Evolutionary conservation across 164 flowering plant genomes (phyloP), one percentile per base, ranked within the genome.

Genomic region (Houttuynia cordata): DNA sequence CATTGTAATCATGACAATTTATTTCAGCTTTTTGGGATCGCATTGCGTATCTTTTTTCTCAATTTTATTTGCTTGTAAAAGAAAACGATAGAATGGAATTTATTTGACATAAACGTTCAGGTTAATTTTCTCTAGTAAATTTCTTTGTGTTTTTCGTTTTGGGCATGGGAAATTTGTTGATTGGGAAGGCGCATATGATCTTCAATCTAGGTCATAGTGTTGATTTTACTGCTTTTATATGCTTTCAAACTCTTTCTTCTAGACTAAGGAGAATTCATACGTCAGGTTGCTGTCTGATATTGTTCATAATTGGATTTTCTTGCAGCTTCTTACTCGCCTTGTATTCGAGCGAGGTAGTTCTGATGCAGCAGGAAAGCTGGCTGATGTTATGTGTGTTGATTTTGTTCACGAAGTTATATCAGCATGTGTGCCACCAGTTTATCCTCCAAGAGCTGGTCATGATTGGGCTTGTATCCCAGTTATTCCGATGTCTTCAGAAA

Each of bases 391-490:
- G 97, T 72, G 70, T 74, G 87, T 88, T 71, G 99, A 94, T 76
- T 91, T 94, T 80, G 99, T 91, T 17, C 94, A 94, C 74, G 96
- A 90, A 76, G 89, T 94, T 57, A 86, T 94, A 64, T 88, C 99
- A 59, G 91, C 99, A 53, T 90, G 99, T 75, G 97, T 94, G 24
- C 97, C 97, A 57, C 97, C 97, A 52, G 93, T 90, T 67, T 88
- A 79, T 77, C 99, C 99, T 65, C 88, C 97, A 41, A 75, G 93
- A 14, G 80, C 83, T 74, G 93, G 95, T 66, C 84, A 78, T 83
- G 99, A 93, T 66, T 94, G 99, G 99, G 99, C 97, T 25, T 82
- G 95, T 73, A 85, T 94, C 70, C 96, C 97, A 0, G 77, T 94
- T 57, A 66, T 74, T 66, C 84, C 95, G 57, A 58, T 79, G 39